Base-by-base conservation (phyloP, 164 flowering plant genomes). In the Dillenia suffruticosa region DNA sequence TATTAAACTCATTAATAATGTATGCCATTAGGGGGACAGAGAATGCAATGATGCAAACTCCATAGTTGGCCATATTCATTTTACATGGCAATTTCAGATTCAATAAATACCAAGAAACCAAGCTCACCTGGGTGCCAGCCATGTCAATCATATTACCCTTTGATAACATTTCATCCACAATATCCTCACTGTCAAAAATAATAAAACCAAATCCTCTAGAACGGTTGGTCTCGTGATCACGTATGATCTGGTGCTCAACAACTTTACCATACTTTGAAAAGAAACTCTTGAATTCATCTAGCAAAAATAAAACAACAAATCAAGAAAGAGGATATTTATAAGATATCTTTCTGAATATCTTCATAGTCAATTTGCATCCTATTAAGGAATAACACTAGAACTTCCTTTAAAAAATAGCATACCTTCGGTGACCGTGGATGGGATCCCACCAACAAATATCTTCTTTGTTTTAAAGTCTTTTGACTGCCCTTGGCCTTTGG, bases 381-480 rank as follows among this genome's bases (percentile, higher is more conserved):
- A 26, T 43, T 10, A 44, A 10, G 40, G 40, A 32, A 32, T 32
- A 5, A 32, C 40, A 32, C 0, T 32, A 32, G 40, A 32, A 32
- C 40, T 5, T 0, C 40, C 40, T 4, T 32, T 1, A 14, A 8
- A 49, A 12, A 32, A 2, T 19, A 58, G 1, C 49, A 19, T 63
- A 94, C 98, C 98, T 78, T 85, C 96, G 16, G 92, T 73, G 22
- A 84, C 66, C 1, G 84, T 58, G 11, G 95, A 43, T 3, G 97
- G 97, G 17, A 94, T 75, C 10, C 98, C 98, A n/a, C 98, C 98
- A 62, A 94, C 98, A 88, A 91, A 94, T 26, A 94, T 84, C 76
- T 94, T 91, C 77, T 85, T 93, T 10, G 98, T 93, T 69, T 86
- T 90, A 58, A 87, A 84, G 69, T 84, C 96, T 66, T 85, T 86